phyloP scores from a whole-genome alignment of 306 rosid genomes.

The Rosa multiflora region DNA sequence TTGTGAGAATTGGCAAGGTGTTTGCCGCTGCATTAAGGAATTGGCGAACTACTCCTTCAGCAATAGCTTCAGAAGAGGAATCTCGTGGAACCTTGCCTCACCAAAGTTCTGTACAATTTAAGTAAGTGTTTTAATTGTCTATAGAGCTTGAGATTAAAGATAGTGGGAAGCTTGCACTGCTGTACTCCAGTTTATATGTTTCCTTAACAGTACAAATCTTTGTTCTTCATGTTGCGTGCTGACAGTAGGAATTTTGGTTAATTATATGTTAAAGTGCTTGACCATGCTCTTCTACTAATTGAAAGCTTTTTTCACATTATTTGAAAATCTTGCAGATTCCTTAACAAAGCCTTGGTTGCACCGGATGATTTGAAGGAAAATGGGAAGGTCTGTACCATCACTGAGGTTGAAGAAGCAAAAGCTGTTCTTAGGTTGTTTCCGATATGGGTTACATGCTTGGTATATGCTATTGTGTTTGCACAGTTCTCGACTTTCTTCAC shows the following conservation, averaged over 20 bases:
- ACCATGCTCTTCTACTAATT: neutral
- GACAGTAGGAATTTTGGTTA: neutral
- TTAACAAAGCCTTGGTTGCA: slow-evolving; percentile 42
- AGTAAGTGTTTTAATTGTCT: slow-evolving; percentile 25
- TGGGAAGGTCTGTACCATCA: slow-evolving; percentile 17
- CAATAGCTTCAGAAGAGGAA: slow-evolving; percentile 31
- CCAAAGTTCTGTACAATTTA: slow-evolving; percentile 35
- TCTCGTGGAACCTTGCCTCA: slow-evolving; percentile 35
- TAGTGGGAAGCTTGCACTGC: neutral
- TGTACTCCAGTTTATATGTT: neutral
- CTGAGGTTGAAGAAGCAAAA: slow-evolving; percentile 54
- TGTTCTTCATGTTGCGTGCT: neutral
- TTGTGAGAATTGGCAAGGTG: slow-evolving; percentile 46
- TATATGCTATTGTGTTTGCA: slow-evolving; percentile 37
- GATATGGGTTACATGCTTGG: slow-evolving; percentile 48
- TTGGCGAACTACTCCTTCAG: slow-evolving; percentile 20
- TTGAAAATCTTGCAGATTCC: slow-evolving; percentile 33
- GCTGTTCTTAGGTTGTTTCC: slow-evolving; percentile 40
- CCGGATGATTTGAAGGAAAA: slow-evolving; percentile 24
- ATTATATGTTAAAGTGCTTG: neutral
- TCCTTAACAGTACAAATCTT: neutral
- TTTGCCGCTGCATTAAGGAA: slow-evolving; percentile 39
- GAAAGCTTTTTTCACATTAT: no score
- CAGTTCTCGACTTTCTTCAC: slow-evolving; percentile 52
- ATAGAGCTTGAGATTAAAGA: neutral